Conservation (phyloP, 2,329 filamentous ascomycete species). For the Amauroascus niger region DNA sequence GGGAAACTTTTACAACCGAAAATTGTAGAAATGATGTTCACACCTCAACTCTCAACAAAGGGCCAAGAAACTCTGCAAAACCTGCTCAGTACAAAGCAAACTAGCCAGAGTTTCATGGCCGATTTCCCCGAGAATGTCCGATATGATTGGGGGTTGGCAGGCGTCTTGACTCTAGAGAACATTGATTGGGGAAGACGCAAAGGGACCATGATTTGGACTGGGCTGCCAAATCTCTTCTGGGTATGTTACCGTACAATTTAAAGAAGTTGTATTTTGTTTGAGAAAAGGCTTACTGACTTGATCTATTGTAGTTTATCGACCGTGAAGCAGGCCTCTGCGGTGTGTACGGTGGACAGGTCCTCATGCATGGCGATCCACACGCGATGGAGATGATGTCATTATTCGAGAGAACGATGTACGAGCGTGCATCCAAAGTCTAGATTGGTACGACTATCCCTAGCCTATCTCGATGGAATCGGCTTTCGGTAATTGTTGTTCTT, state of each 20-base stretch:
- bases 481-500: not conserved
- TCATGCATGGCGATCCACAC: conserved; percentile 3
- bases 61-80: not conserved
- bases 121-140: not conserved
- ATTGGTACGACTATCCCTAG: not conserved
- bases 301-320: conserved; percentile 4
- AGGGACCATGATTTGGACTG: conserved; percentile 6
- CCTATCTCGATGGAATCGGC: not conserved
- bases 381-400: not conserved
- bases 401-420: not conserved
- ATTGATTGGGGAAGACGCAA: conserved; percentile 1
- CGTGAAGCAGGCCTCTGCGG: conserved; percentile 4
- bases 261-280: not conserved
- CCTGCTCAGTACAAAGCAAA: not conserved
- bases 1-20: not conserved
- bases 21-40: conserved; percentile 3
- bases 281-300: not conserved
- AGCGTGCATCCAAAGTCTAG: not conserved
- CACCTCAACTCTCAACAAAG: conserved; percentile 5
- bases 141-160: conserved; percentile 1
- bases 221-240: conserved; percentile 6
- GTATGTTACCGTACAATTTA: not conserved
- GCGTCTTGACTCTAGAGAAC: not conserved
- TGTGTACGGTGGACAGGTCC: conserved; percentile 4
- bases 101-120: not conserved